Conservation (phyloP, 2,329 filamentous ascomycete genomes). For the Xylariaceae sp. region DNA sequence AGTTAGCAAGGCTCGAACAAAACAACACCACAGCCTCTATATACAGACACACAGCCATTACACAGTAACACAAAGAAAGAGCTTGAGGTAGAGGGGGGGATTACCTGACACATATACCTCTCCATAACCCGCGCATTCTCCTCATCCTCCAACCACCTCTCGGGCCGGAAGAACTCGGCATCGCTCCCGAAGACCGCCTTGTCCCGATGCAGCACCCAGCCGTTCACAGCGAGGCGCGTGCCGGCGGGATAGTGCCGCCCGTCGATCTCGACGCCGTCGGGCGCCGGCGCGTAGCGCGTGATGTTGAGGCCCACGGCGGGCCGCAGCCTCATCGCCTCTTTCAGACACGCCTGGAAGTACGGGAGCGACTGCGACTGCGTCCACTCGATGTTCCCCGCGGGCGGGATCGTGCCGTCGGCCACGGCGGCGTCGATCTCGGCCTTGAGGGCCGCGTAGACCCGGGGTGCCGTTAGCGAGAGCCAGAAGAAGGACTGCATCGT, state of each 20-base stretch:
- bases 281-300: slow-evolving; percentile 54
- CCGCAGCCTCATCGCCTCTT: slow-evolving; percentile 62
- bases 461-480: slow-evolving; percentile 53
- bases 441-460: slow-evolving; percentile 49
- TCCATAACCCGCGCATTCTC: slow-evolving; percentile 56
- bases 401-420: slow-evolving; percentile 42
- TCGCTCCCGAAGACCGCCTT: slow-evolving; percentile 57
- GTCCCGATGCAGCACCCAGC: slow-evolving; percentile 60
- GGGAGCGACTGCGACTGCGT: slow-evolving; percentile 54
- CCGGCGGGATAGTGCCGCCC: slow-evolving; percentile 59
- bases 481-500: slow-evolving; percentile 65
- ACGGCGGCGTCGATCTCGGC: slow-evolving; percentile 55
- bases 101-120: slow-evolving; percentile 62
- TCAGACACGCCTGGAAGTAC: slow-evolving; percentile 64
- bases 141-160: slow-evolving; percentile 60
- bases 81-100: slow-evolving; percentile 16
- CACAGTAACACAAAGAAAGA: neutral
- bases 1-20: neutral
- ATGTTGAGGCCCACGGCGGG: slow-evolving; percentile 64
- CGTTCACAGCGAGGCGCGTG: slow-evolving; percentile 60
- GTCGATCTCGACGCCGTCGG: slow-evolving; percentile 58
- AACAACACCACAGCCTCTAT: too few species aligned
- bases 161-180: slow-evolving; percentile 58
- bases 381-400: slow-evolving; percentile 55
- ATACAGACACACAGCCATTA: neutral